phyloP scores from a whole-genome alignment of 805 yeast genomes.

The Kluyveromyces wickerhamii region DNA sequence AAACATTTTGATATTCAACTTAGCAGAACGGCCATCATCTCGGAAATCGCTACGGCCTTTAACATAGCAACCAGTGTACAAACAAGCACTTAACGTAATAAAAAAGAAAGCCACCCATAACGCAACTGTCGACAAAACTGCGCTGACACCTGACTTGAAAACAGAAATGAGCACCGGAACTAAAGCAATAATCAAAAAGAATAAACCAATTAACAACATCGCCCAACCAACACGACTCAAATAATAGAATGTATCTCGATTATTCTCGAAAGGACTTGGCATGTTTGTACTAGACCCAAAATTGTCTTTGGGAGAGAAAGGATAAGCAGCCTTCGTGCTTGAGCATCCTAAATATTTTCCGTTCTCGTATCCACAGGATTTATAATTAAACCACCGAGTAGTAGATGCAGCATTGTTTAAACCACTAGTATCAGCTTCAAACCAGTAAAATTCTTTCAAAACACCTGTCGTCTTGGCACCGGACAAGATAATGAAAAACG shows the following conservation, averaged over 20 bases:
- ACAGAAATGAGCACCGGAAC: slow-evolving; percentile 27
- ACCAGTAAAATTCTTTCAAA: slow-evolving; percentile 66
- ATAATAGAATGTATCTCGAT: slow-evolving; percentile 51
- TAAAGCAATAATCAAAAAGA: slow-evolving; percentile 44
- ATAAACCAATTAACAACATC: slow-evolving; percentile 49
- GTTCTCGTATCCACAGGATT: slow-evolving; percentile 40
- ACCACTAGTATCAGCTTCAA: slow-evolving; percentile 61
- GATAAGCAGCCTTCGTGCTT: slow-evolving; percentile 59
- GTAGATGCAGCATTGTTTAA: slow-evolving; percentile 36
- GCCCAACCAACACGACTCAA: slow-evolving; percentile 63
- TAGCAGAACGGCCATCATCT: slow-evolving; percentile 35
- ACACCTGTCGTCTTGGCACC: slow-evolving; percentile 51
- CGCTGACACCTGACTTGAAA: slow-evolving; percentile 15
- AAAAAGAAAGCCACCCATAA: slow-evolving; percentile 38
- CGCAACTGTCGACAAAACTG: slow-evolving; percentile 13
- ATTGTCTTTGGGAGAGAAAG: slow-evolving; percentile 75
- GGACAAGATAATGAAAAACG: slow-evolving; percentile 57
- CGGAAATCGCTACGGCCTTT: slow-evolving; percentile 44
- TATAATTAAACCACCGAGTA: slow-evolving; percentile 81
- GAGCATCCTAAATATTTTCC: slow-evolving; percentile 45
- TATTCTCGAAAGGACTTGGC: slow-evolving; percentile 44
- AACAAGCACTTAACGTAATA: slow-evolving; percentile 37
- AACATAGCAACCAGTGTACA: slow-evolving; percentile 49
- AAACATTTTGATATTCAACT: slow-evolving; percentile 42
- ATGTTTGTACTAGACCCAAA: slow-evolving; percentile 47